Percentiles rank a stretch among this genome's conserved stretches.
Conservation (phyloP, 1,139 yeast species). For the Spathaspora sp. region DNA sequence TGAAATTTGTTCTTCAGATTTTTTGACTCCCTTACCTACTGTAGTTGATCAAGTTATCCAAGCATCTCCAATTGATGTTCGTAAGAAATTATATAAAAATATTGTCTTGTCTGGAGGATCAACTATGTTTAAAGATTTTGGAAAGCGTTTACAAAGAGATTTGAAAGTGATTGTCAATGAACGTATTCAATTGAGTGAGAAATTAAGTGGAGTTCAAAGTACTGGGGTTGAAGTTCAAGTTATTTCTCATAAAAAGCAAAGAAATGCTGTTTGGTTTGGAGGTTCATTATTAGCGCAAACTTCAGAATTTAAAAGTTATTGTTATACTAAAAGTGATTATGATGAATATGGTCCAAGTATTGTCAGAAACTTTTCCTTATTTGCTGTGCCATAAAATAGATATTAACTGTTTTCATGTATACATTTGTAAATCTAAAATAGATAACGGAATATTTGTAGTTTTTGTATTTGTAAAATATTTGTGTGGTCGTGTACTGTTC, state of each 20-base stretch:
- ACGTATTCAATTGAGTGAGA: constrained; percentile 81
- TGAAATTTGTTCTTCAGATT: constrained; percentile 93
- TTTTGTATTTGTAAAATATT: too few relatives aligned
- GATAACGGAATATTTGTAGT: too few relatives aligned
- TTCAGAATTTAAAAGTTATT: constrained; percentile 91
- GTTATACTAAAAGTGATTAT: constrained; percentile 95
- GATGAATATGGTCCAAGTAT: constrained; percentile 98
- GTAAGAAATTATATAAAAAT: constrained; percentile 93
- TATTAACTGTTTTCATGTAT: background rate
- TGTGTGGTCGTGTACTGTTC: background rate
- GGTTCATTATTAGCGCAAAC: constrained; percentile 97
- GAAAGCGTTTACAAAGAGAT: constrained; percentile 96
- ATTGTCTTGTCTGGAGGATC: constrained; percentile 96
- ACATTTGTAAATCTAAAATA: background rate
- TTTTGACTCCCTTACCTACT: constrained; percentile 90
- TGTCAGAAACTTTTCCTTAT: constrained; percentile 92
- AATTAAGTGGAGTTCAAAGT: constrained; percentile 76
- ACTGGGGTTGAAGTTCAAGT: constrained; percentile 98
- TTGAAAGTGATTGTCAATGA: constrained; percentile 83
- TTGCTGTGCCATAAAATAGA: constrained; percentile 68
- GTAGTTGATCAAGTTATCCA: constrained; percentile 96
- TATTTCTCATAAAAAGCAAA: constrained; percentile 93
- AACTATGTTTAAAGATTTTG: constrained; percentile 97
- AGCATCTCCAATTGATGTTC: constrained; percentile 94
- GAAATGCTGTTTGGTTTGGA: constrained; percentile 99